These are phyloP conservation scores for Wallacemonas sp. DNA, from an alignment of 208 protist genomes.

Conservation along the genomic window DNA sequence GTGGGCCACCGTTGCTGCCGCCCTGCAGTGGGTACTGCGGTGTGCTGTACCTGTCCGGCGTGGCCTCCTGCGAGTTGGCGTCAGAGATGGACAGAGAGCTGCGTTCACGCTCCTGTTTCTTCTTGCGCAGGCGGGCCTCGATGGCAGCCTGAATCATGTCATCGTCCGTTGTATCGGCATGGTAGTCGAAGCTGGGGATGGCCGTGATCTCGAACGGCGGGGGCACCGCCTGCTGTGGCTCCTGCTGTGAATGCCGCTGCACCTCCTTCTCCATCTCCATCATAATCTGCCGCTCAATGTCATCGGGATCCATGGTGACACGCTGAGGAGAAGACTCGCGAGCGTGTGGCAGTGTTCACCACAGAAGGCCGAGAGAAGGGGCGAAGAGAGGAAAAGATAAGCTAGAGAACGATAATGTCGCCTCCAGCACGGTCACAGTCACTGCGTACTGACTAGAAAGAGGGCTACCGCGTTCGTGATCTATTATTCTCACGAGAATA, in stretches of 20 bases:
- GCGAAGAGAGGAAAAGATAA: no score
- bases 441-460: no score
- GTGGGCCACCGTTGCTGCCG: not conserved
- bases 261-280: slow-evolving; percentile 84
- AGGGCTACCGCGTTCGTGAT: no score
- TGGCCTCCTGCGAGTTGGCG: not conserved
- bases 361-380: no score
- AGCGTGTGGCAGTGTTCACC: no score
- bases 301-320: slow-evolving; percentile 45
- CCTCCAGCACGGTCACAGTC: no score
- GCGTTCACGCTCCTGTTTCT: slow-evolving; percentile 33
- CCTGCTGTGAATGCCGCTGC: slow-evolving; percentile 25
- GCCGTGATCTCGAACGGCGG: slow-evolving; percentile 53
- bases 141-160: slow-evolving; percentile 57
- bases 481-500: no score
- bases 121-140: slow-evolving; percentile 43
- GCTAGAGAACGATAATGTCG: no score
- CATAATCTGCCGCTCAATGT: slow-evolving; percentile 77
- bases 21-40: not conserved
- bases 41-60: not conserved
- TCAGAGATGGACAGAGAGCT: not conserved
- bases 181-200: slow-evolving; percentile 29
- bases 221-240: slow-evolving; percentile 15
- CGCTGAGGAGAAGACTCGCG: not conserved
- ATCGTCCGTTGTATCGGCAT: slow-evolving; percentile 23